These are phyloP conservation scores for Leucocoprinus birnbaumii DNA, from an alignment of 768 basidiomycete genomes.

Conservation along the genomic window DNA sequence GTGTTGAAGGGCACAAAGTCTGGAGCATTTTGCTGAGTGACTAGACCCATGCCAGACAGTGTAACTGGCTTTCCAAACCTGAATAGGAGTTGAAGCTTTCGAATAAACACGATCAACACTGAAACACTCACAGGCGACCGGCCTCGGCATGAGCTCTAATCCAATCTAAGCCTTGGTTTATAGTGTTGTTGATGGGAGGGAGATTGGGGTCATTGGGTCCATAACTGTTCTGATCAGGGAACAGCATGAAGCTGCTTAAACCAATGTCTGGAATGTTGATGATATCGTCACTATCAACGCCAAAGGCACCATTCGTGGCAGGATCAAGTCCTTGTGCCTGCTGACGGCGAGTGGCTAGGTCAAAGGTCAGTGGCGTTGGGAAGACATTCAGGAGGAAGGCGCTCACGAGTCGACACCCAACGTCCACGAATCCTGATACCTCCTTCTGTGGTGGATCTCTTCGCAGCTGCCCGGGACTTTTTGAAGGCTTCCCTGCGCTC, in stretches of 20 bases:
- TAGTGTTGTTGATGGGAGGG: conserved; percentile 45
- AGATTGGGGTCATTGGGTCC: conserved; percentile 42
- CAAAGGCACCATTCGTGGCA: conserved; percentile 56
- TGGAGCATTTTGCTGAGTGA: conserved; percentile 48
- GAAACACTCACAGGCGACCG: conserved; percentile 43
- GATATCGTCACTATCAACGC: conserved; percentile 66
- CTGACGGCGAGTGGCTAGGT: conserved; percentile 27
- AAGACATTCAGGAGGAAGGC: neutral
- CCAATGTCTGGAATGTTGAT: conserved; percentile 50
- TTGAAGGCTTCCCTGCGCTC: conserved; percentile 49
- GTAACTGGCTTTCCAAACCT: conserved; percentile 54
- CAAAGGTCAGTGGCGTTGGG: conserved; percentile 6
- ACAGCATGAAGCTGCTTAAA: conserved; percentile 57
- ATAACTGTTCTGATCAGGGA: conserved; percentile 67
- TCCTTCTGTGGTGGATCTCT: neutral
- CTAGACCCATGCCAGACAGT: conserved; percentile 56
- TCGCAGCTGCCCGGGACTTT: conserved; percentile 25
- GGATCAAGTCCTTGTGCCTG: conserved; percentile 39
- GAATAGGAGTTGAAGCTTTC: neutral
- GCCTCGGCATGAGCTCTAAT: conserved; percentile 44
- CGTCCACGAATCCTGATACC: conserved; percentile 50
- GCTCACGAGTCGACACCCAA: conserved; percentile 52
- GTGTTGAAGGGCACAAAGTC: conserved; percentile 62
- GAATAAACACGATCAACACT: conserved; percentile 13
- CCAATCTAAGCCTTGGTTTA: conserved; percentile 52